phyloP scores from a whole-genome alignment of 1,284 basidiomycete species.

The Pseudozyma tsukubaensis region DNA sequence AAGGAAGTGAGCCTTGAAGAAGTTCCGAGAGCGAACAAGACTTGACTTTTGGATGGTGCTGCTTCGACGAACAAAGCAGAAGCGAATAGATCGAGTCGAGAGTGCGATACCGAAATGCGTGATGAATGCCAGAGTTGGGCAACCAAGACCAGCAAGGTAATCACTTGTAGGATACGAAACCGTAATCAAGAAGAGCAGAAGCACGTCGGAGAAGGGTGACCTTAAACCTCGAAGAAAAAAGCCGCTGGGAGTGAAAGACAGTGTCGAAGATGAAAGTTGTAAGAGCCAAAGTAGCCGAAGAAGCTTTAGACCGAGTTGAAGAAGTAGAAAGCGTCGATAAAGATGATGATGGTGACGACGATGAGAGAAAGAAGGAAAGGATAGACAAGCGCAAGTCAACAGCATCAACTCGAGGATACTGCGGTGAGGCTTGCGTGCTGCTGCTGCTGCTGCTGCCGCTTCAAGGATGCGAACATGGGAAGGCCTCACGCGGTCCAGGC shows the following conservation, averaged over 20 bases:
- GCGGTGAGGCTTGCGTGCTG: too few relatives aligned
- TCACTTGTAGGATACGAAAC: background rate
- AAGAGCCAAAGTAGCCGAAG: conserved; percentile 1
- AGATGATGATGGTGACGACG: conserved; percentile 16
- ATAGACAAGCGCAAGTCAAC: background rate
- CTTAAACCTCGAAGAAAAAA: background rate
- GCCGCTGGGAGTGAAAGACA: conserved; percentile 10
- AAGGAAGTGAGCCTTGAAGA: background rate
- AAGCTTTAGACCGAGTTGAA: background rate
- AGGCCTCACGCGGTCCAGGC: background rate
- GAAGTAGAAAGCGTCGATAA: background rate
- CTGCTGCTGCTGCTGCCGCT: too few relatives aligned
- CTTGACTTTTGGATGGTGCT: too few relatives aligned
- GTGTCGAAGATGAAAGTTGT: conserved; percentile 7
- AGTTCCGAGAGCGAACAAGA: background rate
- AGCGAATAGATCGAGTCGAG: too few relatives aligned
- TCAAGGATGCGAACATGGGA: too few relatives aligned
- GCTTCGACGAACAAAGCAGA: too few relatives aligned
- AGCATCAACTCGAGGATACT: conserved; percentile 2
- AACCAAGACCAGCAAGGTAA: background rate
- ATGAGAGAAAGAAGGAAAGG: conserved; percentile 1
- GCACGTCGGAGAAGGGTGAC: conserved; percentile 2
- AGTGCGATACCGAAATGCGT: too few relatives aligned
- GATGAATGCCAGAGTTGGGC: background rate
- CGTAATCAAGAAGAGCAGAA: background rate